Percentiles rank a stretch among this genome's conserved stretches.
These are phyloP conservation scores for Cladosporium sp. DNA, from an alignment of 2,329 filamentous ascomycete species.

Conservation along the genomic window DNA sequence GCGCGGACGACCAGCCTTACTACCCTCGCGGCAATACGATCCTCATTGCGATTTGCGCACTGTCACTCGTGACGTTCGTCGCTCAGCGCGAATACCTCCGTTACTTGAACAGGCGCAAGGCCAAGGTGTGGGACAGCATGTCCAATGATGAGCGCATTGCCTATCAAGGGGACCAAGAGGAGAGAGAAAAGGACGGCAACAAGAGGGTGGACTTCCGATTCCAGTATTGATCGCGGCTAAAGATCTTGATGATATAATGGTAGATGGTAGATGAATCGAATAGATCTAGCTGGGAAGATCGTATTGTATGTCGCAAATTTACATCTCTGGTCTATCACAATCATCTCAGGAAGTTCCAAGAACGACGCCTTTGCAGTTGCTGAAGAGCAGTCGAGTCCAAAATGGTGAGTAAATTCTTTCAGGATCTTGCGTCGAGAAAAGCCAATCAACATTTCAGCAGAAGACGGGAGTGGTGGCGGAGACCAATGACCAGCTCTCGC, in stretches of 20 bases:
- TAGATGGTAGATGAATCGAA: no score
- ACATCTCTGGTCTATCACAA: no score
- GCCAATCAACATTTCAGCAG: no score
- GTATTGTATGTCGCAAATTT: not conserved
- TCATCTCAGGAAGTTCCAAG: no score
- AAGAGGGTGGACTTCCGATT: constrained; percentile 39
- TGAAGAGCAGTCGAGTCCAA: no score
- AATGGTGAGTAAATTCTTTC: no score
- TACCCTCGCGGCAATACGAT: constrained; percentile 50
- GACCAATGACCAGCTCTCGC: no score
- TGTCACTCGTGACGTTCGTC: constrained; percentile 44
- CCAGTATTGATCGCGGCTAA: constrained; percentile 25
- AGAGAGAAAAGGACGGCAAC: constrained; percentile 31
- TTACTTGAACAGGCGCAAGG: constrained; percentile 31
- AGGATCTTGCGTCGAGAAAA: no score
- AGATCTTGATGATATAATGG: not conserved
- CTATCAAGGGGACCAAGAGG: constrained; percentile 41
- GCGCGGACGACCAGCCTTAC: constrained; percentile 23
- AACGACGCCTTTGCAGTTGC: no score
- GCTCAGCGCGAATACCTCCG: constrained; percentile 48
- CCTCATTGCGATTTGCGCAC: constrained; percentile 46
- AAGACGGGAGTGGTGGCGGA: no score
- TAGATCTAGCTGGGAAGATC: no score
- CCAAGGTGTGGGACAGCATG: constrained; percentile 46
- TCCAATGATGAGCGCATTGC: constrained; percentile 43